A percentile compares a stretch with the other conserved stretches of the same genome.
Conservation (phyloP, 768 basidiomycete genomes). For the Amanita pseudoporphyria region DNA sequence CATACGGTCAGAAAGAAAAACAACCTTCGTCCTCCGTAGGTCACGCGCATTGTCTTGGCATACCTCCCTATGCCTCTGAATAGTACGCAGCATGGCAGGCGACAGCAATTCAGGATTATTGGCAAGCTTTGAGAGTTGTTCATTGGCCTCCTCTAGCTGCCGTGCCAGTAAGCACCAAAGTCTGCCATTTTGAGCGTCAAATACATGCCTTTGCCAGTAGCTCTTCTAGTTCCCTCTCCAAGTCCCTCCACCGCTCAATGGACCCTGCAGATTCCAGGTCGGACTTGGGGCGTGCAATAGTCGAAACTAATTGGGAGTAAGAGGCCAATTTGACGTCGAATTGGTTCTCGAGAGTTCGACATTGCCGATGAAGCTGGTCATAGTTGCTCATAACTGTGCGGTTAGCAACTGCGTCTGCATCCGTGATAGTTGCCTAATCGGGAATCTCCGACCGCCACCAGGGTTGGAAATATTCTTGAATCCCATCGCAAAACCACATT, state of each 20-base stretch:
- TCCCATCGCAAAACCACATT: too few species aligned
- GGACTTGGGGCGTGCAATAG: conserved; percentile 40
- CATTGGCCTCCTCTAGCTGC: conserved; percentile 83
- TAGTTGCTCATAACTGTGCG: conserved; percentile 61
- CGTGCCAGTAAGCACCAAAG: conserved; percentile 10
- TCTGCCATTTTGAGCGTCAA: background rate
- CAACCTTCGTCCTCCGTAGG: conserved; percentile 76
- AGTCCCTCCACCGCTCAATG: conserved; percentile 64
- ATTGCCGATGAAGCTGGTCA: conserved; percentile 85
- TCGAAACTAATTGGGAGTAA: conserved; percentile 79
- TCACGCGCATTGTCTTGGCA: conserved; percentile 84
- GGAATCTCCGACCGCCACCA: background rate
- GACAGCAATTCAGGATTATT: conserved; percentile 65
- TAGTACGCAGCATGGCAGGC: conserved; percentile 77
- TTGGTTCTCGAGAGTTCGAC: conserved; percentile 86
- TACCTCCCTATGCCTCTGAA: conserved; percentile 86
- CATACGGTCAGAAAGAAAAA: conserved; percentile 1
- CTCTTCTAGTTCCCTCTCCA: conserved; percentile 83
- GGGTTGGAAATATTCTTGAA: background rate
- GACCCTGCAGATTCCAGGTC: conserved; percentile 69
- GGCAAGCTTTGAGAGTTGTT: conserved; percentile 61
- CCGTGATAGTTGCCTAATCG: background rate
- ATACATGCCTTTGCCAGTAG: conserved; percentile 66
- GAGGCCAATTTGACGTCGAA: conserved; percentile 87
- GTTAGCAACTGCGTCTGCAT: background rate